Evolutionary conservation across 345 rosid genomes (phyloP), one percentile per base, ranked within the genome.

Genomic region (Litchi chinensis): DNA sequence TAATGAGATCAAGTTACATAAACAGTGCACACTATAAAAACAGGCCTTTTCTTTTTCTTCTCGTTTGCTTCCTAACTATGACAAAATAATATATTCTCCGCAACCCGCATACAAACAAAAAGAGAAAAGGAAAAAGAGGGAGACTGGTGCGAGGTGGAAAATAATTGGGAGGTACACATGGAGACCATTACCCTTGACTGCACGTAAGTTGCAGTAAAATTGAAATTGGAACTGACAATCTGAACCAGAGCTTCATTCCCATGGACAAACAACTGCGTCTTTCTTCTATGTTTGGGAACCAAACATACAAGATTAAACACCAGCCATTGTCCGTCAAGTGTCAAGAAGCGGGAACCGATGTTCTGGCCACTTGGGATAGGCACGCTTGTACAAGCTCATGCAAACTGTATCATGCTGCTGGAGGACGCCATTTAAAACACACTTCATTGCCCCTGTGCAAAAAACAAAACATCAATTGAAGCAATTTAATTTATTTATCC

Each of bases 341-440:
- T 86, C 89, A 7, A 71, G 80, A 50, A 88, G 48, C 1, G 97
- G 96, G 89, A 91, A 95, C 70, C 81, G 66, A 77, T 80, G 85
- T 70, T 89, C 94, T 7, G 95, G 95, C 99, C 97, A 93, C 86
- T 92, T 93, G 64, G 98, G 97, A 86, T 90, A 94, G 24, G 89
- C 93, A 0, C 97, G 97, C 88, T 94, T 94, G 87, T 81, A 96
- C 71, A 96, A 83, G 88, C 93, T 90, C 97, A 93, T 88, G 85
- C 98, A 96, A 56, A 93, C 95, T 0, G 97, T 85, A 83, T 96
- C 97, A 56, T 86, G 84, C 82, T 96, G 99, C 90, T 94, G 98
- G 74, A 93, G 90, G 71, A 88, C 87, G 10, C 99, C 97, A 68
- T 96, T 94, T n/a, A 96, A 86, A 43, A 89, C 48, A 77, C 97